phyloP scores from a whole-genome alignment of 2,329 filamentous ascomycete genomes.

The Macroventuria anomochaeta region DNA sequence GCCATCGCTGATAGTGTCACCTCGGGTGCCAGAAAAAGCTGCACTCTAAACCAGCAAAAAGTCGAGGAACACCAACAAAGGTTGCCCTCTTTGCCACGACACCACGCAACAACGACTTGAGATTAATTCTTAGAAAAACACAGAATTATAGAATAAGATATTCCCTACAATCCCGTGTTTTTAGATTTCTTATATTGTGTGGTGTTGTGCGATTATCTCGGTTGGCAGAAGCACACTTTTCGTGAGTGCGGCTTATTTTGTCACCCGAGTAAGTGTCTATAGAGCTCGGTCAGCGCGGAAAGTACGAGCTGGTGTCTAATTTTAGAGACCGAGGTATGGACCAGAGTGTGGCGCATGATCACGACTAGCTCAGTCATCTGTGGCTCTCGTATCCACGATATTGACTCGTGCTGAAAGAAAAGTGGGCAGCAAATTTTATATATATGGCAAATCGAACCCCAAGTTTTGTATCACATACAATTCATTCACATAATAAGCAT shows the following conservation, averaged over 20 bases:
- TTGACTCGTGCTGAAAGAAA: slow-evolving; percentile 17
- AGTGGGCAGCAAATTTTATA: slow-evolving; percentile 20
- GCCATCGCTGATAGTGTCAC: slow-evolving; percentile 4
- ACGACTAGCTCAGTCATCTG: slow-evolving; percentile 8
- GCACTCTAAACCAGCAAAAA: too few species aligned
- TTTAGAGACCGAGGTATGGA: slow-evolving; percentile 14
- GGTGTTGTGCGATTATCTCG: too few species aligned
- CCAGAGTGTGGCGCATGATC: slow-evolving; percentile 11
- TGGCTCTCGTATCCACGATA: slow-evolving; percentile 7
- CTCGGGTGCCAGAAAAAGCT: too few species aligned
- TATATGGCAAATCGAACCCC: slow-evolving; percentile 3
- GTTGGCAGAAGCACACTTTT: too few species aligned
- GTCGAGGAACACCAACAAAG: too few species aligned
- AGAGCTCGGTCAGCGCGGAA: slow-evolving; percentile 14
- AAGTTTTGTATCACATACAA: neutral
- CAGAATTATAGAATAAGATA: too few species aligned
- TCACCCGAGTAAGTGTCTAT: slow-evolving; percentile 9
- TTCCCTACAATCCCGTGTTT: too few species aligned
- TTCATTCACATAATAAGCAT: slow-evolving; percentile 2
- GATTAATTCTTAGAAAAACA: too few species aligned
- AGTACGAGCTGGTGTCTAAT: slow-evolving; percentile 15
- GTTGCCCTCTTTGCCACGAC: too few species aligned
- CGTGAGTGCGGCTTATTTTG: too few species aligned
- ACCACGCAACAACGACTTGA: too few species aligned
- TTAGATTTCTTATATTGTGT: too few species aligned